Percentiles rank a stretch among this genome's conserved stretches.
phyloP scores from a whole-genome alignment of 2,329 filamentous ascomycete genomes.

The Myriosclerotinia scirpicola region DNA sequence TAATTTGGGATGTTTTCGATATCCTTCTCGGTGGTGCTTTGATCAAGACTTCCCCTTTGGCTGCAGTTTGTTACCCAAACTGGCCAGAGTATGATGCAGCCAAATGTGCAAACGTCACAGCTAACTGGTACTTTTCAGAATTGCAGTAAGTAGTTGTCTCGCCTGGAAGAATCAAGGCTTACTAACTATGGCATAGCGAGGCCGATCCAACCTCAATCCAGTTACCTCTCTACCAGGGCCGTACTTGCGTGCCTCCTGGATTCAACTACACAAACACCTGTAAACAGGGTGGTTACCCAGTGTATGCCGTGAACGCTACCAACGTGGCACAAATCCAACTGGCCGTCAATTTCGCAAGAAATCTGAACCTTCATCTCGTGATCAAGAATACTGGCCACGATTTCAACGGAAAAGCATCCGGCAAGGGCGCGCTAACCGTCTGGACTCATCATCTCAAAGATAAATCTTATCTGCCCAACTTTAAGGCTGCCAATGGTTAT shows the following conservation, averaged over 20 bases:
- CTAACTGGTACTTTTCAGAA: slow-evolving; percentile 41
- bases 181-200: slow-evolving; percentile 42
- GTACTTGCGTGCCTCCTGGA: slow-evolving; percentile 42
- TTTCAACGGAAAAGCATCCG: slow-evolving; percentile 49
- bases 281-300: slow-evolving; percentile 28
- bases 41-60: slow-evolving; percentile 47
- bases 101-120: slow-evolving; percentile 40
- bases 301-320: slow-evolving; percentile 34
- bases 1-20: slow-evolving; percentile 50
- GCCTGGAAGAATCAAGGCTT: neutral
- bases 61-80: slow-evolving; percentile 46
- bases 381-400: slow-evolving; percentile 50
- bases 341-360: slow-evolving; percentile 41
- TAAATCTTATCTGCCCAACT: slow-evolving; percentile 41
- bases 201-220: slow-evolving; percentile 47
- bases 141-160: slow-evolving; percentile 40
- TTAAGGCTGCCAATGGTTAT: slow-evolving; percentile 38
- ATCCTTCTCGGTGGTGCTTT: slow-evolving; percentile 46
- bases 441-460: slow-evolving; percentile 52
- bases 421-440: slow-evolving; percentile 48
- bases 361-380: slow-evolving; percentile 39
- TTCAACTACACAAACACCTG: slow-evolving; percentile 24
- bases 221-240: slow-evolving; percentile 48
- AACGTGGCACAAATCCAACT: slow-evolving; percentile 31
- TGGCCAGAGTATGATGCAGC: slow-evolving; percentile 38